A percentile compares a stretch with the other conserved stretches of the same genome.
phyloP scores from a whole-genome alignment of 164 flowering plant genomes.

The Piper betle region DNA sequence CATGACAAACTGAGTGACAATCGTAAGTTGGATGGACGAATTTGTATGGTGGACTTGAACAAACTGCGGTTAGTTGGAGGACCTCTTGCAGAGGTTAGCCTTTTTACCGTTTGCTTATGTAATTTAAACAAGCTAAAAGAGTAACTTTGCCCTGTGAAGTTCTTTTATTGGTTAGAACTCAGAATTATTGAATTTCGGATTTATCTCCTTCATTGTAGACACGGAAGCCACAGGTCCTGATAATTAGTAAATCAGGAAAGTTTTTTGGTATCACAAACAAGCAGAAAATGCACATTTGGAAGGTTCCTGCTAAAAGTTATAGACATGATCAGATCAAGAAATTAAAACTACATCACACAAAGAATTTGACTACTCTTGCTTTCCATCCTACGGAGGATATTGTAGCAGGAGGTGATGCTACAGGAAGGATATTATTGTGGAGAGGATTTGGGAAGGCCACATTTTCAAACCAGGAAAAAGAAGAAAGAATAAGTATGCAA shows the following conservation, averaged over 20 bases:
- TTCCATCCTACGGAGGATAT: conserved; percentile 79
- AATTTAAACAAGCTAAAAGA: neutral
- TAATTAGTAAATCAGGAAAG: conserved; percentile 45
- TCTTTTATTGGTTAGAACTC: no score
- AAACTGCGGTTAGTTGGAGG: conserved; percentile 39
- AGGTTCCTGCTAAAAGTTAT: conserved; percentile 35
- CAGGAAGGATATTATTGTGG: conserved; percentile 92
- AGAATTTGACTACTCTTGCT: conserved; percentile 49
- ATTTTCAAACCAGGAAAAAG: conserved; percentile 19
- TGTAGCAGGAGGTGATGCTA: conserved; percentile 82
- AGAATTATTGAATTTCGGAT: no score
- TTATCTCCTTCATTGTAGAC: conserved; percentile 24
- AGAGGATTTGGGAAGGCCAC: conserved; percentile 58
- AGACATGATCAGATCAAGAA: conserved; percentile 30
- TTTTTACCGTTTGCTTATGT: neutral
- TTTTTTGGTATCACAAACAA: conserved; percentile 51
- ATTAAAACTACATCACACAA: conserved; percentile 75
- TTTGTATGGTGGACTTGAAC: conserved; percentile 58
- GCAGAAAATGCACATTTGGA: conserved; percentile 58
- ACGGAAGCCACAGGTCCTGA: conserved; percentile 33
- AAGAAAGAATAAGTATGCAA: conserved; percentile 13
- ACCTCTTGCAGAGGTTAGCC: conserved; percentile 51
- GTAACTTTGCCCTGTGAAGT: neutral
- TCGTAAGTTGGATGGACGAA: conserved; percentile 26
- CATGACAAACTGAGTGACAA: conserved; percentile 9